Percentiles rank a stretch among this genome's conserved stretches.
These are phyloP conservation scores for Vachellia pachyceras DNA, from an alignment of 306 rosid genomes.

Conservation along the genomic window DNA sequence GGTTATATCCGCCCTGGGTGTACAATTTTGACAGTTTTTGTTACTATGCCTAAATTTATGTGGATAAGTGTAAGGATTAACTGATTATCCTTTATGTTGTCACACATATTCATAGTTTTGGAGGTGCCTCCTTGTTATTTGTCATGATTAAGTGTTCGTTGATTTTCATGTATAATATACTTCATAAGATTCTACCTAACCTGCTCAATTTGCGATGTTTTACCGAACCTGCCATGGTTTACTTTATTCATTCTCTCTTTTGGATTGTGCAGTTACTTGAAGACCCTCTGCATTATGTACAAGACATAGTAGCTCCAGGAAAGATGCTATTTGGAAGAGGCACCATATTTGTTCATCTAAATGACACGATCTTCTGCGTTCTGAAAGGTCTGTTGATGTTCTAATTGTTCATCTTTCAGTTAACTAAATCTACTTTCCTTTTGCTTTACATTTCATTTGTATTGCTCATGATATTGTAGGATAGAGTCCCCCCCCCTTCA, in stretches of 20 bases:
- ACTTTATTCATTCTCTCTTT: constrained; percentile 11
- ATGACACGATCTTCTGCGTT: constrained; percentile 70
- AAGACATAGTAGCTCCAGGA: constrained; percentile 70
- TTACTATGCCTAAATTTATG: constrained; percentile 91
- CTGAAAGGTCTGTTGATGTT: constrained; percentile 62
- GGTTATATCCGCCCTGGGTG: constrained; percentile 99
- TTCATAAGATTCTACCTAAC: not conserved
- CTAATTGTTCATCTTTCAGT: constrained; percentile 26
- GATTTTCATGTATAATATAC: not conserved
- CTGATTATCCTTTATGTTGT: constrained; percentile 28
- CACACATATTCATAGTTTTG: not conserved
- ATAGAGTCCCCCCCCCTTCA: not conserved
- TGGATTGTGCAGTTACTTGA: constrained; percentile 63
- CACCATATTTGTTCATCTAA: constrained; percentile 65
- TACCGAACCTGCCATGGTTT: constrained; percentile 17
- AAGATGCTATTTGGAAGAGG: constrained; percentile 84
- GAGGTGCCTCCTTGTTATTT: not conserved
- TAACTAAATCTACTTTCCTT: not conserved
- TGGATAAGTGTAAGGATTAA: constrained; percentile 78
- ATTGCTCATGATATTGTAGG: not conserved
- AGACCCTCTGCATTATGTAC: constrained; percentile 68
- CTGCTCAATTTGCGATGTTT: constrained; percentile 25
- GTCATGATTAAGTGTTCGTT: not conserved
- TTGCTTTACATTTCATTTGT: not conserved
- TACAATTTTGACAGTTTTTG: constrained; percentile 79